Evolutionary conservation across 805 yeast species (phyloP), one percentile per base, ranked within the genome.

Genomic region (Vanderwaltozyma verrucispora): DNA sequence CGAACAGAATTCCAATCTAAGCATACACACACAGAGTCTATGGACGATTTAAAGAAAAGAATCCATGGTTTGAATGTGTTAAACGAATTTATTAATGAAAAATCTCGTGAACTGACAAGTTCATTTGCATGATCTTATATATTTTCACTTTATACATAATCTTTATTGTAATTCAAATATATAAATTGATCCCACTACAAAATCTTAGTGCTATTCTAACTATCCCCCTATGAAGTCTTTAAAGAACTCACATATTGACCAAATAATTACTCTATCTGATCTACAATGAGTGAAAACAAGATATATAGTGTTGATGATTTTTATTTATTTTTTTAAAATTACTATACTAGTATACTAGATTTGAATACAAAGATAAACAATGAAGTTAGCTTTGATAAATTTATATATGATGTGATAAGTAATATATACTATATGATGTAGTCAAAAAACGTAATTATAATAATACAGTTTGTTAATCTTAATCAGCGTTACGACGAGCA

Each of bases 401-500:
- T 24, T 8, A 24, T 8, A 24, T 9, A 24, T 24, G 27, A 24
- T 24, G n/a, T 24, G 27, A 12, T 8, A 24, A 21, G 23, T 21
- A 21, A 21, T 6, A 21, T 21, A 21, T 6, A 21, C 23, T 21
- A 21, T 21, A 21, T 21, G 23, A 9, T 21, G 23, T 24, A 24
- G 27, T 24, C 7, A 24, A 24, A 8, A 24, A 24, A 24, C n/a
- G 11, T 24, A 10, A 24, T 21, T 21, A 21, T 21, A 21, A n/a
- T n/a, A n/a, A 21, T 21, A 21, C 23, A 21, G 9, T 21, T 21
- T 21, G 30, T 21, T 35, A 31, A 30, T 38, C 49, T 47, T 82
- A 82, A 66, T 83, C 94, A 68, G 86, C 80, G 71, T 78, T 77
- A 80, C 94, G 83, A 72, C 75, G 82, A 67, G 89, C 89, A 66